Evolutionary conservation across 345 rosid species (phyloP).

Genomic region (Eucalyptus fibrosa): DNA sequence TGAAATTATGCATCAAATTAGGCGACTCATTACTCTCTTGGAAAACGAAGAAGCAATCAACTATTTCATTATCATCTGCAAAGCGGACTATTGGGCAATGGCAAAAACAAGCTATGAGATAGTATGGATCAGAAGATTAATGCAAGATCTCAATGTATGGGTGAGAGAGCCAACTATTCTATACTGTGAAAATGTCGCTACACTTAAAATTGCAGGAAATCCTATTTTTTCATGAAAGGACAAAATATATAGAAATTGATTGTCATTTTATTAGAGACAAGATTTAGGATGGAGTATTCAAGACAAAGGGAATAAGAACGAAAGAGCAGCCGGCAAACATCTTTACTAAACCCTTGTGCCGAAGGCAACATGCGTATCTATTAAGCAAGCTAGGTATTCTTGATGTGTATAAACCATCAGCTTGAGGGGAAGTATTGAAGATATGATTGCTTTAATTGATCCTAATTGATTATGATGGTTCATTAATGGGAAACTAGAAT

Average conservation of each 20-base stretch:
- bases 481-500: neutral
- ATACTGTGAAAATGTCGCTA: neutral
- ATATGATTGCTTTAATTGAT: too few relatives aligned
- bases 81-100: neutral
- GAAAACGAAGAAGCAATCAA: too few relatives aligned
- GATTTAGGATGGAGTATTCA: neutral
- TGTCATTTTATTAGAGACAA: neutral
- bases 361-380: neutral
- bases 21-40: neutral
- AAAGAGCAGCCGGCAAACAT: neutral
- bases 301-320: too few relatives aligned
- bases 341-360: neutral
- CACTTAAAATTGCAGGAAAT: too few relatives aligned
- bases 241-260: too few relatives aligned
- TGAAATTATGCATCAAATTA: neutral
- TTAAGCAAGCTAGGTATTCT: neutral
- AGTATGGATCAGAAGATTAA: too few relatives aligned
- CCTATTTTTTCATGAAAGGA: neutral
- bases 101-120: too few relatives aligned
- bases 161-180: neutral
- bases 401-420: neutral
- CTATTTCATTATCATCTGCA: too few relatives aligned
- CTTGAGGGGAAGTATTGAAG: neutral
- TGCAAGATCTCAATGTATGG: neutral
- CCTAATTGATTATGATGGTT: too few relatives aligned